phyloP scores from a whole-genome alignment of 1,139 yeast genomes.

The Yamadazyma triangularis region DNA sequence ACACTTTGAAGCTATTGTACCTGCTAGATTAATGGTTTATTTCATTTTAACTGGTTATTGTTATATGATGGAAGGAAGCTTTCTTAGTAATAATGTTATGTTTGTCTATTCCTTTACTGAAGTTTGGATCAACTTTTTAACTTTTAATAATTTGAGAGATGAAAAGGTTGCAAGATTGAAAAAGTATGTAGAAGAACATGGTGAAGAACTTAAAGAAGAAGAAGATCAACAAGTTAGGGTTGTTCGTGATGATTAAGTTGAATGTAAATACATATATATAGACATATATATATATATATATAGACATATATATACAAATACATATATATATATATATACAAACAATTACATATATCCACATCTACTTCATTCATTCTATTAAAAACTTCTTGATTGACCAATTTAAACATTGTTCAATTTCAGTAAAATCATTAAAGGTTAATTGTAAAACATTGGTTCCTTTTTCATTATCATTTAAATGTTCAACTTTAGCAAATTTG shows the following conservation, averaged over 20 bases:
- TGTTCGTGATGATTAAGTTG: constrained; percentile 18
- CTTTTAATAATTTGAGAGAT: constrained; percentile 61
- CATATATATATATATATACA: constrained; percentile 2
- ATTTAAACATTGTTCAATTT: constrained; percentile 60
- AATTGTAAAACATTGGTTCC: constrained; percentile 41
- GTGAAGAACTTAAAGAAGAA: constrained; percentile 25
- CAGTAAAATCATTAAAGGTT: constrained; percentile 54
- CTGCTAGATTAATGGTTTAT: constrained; percentile 55
- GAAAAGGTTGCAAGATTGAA: constrained; percentile 47
- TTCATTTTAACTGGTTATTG: constrained; percentile 48
- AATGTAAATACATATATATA: constrained; percentile 3
- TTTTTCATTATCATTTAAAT: constrained; percentile 25
- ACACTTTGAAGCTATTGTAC: constrained; percentile 66
- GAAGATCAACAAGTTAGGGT: constrained; percentile 27
- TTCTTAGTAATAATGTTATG: constrained; percentile 56
- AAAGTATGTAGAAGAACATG: constrained; percentile 33
- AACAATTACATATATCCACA: too few relatives aligned
- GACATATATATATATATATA: too few relatives aligned
- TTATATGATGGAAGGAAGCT: constrained; percentile 36
- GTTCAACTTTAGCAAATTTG: constrained; percentile 25
- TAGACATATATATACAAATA: not conserved
- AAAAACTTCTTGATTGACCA: constrained; percentile 50
- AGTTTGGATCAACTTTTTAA: constrained; percentile 65
- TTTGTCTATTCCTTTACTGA: constrained; percentile 63
- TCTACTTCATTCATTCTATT: constrained; percentile 8